These are phyloP conservation scores for Emydomyces testavorans DNA, from an alignment of 2,329 filamentous ascomycete genomes.

Conservation along the genomic window DNA sequence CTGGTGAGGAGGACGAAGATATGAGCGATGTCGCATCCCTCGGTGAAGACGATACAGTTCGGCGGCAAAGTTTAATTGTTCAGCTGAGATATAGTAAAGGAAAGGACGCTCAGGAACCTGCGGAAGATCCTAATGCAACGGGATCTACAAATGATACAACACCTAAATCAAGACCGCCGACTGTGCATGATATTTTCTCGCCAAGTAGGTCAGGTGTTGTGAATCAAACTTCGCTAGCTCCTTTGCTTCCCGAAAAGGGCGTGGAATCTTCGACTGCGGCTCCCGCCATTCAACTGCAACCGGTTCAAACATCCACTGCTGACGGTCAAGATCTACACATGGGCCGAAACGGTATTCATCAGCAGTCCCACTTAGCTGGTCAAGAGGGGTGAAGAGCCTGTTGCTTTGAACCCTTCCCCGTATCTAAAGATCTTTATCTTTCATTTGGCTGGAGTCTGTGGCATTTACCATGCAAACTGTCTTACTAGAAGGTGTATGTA, in stretches of 20 bases:
- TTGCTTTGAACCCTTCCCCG: neutral
- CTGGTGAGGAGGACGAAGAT: constrained; percentile 40
- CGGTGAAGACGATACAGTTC: constrained; percentile 39
- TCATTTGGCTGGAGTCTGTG: neutral
- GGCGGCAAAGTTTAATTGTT: constrained; percentile 59
- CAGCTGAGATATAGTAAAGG: constrained; percentile 47
- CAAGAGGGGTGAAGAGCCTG: neutral
- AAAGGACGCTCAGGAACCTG: constrained; percentile 3
- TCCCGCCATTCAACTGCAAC: neutral
- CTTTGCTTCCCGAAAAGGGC: neutral
- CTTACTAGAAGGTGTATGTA: neutral
- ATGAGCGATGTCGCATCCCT: constrained; percentile 30
- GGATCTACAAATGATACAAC: neutral
- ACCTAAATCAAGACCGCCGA: neutral
- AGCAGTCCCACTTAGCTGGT: neutral
- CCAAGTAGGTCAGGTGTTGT: neutral
- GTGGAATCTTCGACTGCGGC: neutral
- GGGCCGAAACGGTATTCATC: constrained; percentile 2
- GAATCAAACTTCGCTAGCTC: neutral
- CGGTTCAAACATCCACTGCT: neutral
- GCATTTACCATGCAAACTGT: neutral
- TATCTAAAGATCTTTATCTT: neutral
- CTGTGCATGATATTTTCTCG: neutral
- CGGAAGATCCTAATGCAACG: neutral
- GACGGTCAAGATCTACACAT: neutral